These are phyloP conservation scores for Thraustotheca clavata DNA, from an alignment of 352 stramenopile genomes.

Conservation along the genomic window DNA sequence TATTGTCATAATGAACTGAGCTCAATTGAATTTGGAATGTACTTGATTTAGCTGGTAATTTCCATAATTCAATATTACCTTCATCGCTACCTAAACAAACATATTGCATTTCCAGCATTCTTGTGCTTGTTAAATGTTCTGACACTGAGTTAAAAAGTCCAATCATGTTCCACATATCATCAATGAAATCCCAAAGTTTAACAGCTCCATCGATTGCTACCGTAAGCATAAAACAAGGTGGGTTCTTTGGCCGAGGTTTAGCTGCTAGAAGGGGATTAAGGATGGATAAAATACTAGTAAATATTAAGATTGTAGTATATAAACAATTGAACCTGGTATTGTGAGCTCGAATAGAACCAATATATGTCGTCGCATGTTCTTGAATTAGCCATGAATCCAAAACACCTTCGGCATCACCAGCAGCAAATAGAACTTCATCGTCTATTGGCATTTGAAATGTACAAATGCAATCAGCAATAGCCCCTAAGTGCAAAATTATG, in stretches of 20 bases:
- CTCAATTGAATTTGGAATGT: background rate
- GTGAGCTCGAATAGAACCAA: background rate
- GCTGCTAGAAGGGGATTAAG: background rate
- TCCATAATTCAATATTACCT: slow-evolving; percentile 13
- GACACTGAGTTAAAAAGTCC: slow-evolving; percentile 11
- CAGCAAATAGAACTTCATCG: background rate
- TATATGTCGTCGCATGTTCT: background rate
- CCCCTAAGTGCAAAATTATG: background rate
- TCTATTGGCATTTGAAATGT: background rate
- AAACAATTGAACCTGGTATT: background rate
- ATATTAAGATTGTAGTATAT: background rate
- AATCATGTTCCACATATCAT: background rate
- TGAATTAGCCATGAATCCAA: slow-evolving; percentile 7
- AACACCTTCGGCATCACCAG: background rate
- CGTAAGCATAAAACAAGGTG: background rate
- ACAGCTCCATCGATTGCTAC: background rate
- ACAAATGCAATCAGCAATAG: slow-evolving; percentile 14
- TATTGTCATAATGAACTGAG: background rate
- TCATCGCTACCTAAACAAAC: background rate
- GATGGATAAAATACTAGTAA: slow-evolving; percentile 12
- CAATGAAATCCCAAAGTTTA: background rate
- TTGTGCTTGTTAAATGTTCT: background rate
- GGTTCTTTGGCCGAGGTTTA: background rate
- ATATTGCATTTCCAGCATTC: background rate
- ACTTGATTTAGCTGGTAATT: background rate